Percentiles rank a stretch among this genome's conserved stretches.
These are phyloP conservation scores for Pichia sp. DNA, from an alignment of 1,139 yeast species.

Conservation along the genomic window DNA sequence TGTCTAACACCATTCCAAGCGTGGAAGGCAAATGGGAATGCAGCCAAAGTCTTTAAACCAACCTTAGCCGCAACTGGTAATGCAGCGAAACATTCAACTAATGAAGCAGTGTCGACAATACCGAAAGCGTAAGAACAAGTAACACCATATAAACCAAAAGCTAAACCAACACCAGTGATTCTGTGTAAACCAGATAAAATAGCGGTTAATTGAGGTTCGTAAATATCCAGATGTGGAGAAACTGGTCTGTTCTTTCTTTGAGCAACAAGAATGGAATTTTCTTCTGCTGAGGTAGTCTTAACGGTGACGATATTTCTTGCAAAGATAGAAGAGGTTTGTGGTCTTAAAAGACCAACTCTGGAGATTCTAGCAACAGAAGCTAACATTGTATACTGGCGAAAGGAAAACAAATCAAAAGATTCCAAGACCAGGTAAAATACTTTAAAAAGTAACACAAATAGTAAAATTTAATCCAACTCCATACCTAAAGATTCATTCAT, in stretches of 20 bases:
- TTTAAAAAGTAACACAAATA: no score
- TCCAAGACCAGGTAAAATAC: no score
- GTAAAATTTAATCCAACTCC: no score
- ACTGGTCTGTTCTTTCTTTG: conserved; percentile 87
- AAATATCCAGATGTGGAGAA: conserved; percentile 86
- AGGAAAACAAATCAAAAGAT: no score
- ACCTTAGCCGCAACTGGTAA: conserved; percentile 59
- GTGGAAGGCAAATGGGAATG: conserved; percentile 86
- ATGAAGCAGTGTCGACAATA: conserved; percentile 52
- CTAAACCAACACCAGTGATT: conserved; percentile 79
- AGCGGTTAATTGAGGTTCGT: conserved; percentile 86
- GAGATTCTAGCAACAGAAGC: conserved; percentile 6
- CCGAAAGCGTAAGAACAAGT: conserved; percentile 70
- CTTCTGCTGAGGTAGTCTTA: conserved; percentile 53
- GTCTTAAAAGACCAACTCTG: conserved; percentile 14
- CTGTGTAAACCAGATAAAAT: conserved; percentile 76
- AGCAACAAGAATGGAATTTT: conserved; percentile 59
- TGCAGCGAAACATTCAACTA: conserved; percentile 46
- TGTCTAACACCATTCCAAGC: conserved; percentile 84
- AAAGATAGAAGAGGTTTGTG: conserved; percentile 6
- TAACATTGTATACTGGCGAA: neutral
- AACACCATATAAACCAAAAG: conserved; percentile 68
- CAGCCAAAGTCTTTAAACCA: conserved; percentile 57
- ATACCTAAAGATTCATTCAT: no score
- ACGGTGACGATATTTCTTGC: conserved; percentile 43